These are phyloP conservation scores for Cryptosporidium ubiquitum DNA, from an alignment of 169 alveolate genomes.

Conservation along the genomic window DNA sequence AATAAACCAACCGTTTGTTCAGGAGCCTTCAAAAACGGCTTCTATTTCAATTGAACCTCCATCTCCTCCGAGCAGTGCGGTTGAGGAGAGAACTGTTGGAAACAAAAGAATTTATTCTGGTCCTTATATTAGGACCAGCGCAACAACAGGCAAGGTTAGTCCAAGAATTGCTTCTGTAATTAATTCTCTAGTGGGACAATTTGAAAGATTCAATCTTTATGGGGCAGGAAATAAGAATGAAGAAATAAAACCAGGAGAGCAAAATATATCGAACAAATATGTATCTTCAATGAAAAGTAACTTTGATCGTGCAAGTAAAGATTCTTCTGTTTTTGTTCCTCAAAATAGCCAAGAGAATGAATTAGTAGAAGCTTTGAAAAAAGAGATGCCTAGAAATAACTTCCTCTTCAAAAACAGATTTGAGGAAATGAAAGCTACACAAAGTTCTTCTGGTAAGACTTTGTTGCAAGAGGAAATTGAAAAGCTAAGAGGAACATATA, in stretches of 20 bases:
- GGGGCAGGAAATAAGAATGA: slow-evolving; percentile 31
- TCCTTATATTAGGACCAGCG: slow-evolving; percentile 52
- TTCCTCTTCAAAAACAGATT: slow-evolving; percentile 36
- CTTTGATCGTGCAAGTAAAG: not conserved
- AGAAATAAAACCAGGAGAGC: not conserved
- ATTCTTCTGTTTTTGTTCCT: slow-evolving; percentile 20
- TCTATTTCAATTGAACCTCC: slow-evolving; percentile 56
- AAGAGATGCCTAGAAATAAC: slow-evolving; percentile 14
- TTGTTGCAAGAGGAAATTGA: slow-evolving; percentile 44
- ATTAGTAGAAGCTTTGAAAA: not conserved
- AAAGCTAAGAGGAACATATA: slow-evolving; percentile 59
- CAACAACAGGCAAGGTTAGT: slow-evolving; percentile 55
- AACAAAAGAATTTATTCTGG: slow-evolving; percentile 56
- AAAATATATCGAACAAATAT: not conserved
- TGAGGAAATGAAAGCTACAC: slow-evolving; percentile 56
- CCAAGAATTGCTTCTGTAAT: slow-evolving; percentile 71
- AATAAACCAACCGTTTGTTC: not conserved
- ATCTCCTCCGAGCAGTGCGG: slow-evolving; percentile 31
- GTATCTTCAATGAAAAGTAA: slow-evolving; percentile 16
- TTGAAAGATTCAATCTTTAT: slow-evolving; percentile 40
- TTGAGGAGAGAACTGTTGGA: slow-evolving; percentile 54
- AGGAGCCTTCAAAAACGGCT: not conserved
- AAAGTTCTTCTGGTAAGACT: slow-evolving; percentile 36
- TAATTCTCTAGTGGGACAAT: slow-evolving; percentile 31
- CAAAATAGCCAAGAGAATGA: slow-evolving; percentile 18